phyloP scores from a whole-genome alignment of 768 basidiomycete species.

The Tephrocybe sp. region DNA sequence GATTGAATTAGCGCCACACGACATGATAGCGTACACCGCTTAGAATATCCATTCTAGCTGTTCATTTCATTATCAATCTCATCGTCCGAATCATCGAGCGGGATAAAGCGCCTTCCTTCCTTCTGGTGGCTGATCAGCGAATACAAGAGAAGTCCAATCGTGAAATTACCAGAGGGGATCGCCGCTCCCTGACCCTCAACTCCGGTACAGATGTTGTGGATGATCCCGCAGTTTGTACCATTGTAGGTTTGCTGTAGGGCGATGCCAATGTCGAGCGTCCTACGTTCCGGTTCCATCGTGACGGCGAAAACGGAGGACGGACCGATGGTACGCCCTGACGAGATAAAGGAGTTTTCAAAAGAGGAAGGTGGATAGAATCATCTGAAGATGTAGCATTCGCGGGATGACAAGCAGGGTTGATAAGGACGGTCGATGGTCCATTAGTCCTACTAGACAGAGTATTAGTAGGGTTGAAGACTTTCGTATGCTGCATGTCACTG shows the following conservation, averaged over 20 bases:
- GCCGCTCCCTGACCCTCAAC: constrained; percentile 19
- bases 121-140: constrained; percentile 21
- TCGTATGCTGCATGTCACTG: not conserved
- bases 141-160: not conserved
- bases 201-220: not conserved
- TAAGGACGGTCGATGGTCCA: not conserved
- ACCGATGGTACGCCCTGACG: not conserved
- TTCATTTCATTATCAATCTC: constrained; percentile 12
- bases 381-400: not conserved
- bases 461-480: not conserved
- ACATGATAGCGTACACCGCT: too few relatives aligned
- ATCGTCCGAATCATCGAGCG: constrained; percentile 42
- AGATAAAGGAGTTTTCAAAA: not conserved
- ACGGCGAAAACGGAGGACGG: not conserved
- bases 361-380: not conserved
- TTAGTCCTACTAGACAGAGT: not conserved
- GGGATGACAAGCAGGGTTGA: not conserved
- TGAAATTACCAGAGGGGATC: constrained; percentile 25
- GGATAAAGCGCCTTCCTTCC: constrained; percentile 47
- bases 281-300: not conserved
- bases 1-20: too few relatives aligned
- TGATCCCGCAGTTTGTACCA: not conserved
- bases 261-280: too few relatives aligned
- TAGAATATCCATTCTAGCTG: not conserved
- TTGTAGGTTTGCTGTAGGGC: not conserved